phyloP scores from a whole-genome alignment of 129 eudicot genomes.

The Ambrosia trifida region DNA sequence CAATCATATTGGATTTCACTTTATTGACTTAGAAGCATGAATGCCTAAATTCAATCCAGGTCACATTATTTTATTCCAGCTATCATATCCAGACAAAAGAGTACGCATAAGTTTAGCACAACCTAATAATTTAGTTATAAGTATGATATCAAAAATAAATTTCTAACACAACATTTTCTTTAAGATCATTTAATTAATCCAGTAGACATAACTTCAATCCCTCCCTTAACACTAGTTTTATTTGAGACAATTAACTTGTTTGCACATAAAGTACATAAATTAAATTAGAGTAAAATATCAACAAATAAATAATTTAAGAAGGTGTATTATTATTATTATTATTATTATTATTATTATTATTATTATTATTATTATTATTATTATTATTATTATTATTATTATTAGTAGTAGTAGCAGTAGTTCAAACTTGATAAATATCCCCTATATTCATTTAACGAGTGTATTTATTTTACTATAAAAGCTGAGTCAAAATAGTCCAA shows the following conservation, averaged over 20 bases:
- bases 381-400: too few species aligned
- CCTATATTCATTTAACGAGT: neutral
- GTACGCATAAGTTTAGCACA: neutral
- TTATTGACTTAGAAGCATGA: conserved; percentile 9
- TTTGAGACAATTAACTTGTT: neutral
- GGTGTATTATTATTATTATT: too few species aligned
- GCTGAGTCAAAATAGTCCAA: neutral
- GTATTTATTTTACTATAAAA: neutral
- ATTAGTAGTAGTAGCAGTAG: neutral
- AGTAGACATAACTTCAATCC: neutral
- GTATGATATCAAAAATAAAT: neutral
- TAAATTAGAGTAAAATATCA: neutral
- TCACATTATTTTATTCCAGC: neutral
- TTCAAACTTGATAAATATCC: neutral
- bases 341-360: too few species aligned
- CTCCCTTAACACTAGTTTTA: neutral
- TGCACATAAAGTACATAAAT: neutral
- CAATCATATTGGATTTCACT: conserved; percentile 1
- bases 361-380: too few species aligned
- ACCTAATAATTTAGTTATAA: neutral
- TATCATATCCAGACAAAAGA: neutral
- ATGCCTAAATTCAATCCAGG: neutral
- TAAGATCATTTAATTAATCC: neutral
- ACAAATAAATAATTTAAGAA: too few species aligned
- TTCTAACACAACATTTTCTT: neutral